Base-by-base conservation (phyloP, 495 filamentous ascomycete genomes). In the Hypoxylon fuscum region DNA sequence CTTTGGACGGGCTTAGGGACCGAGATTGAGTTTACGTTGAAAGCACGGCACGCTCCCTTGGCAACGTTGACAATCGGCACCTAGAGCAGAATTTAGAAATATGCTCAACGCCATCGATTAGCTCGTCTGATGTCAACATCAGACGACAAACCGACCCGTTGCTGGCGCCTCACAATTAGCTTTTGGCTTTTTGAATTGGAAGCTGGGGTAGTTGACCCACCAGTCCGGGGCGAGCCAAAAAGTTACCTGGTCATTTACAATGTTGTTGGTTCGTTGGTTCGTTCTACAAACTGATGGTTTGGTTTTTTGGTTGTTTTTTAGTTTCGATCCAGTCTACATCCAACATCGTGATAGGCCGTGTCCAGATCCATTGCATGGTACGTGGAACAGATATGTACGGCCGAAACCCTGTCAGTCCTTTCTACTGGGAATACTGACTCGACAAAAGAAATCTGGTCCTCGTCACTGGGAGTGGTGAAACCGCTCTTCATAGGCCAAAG, bases 391-490 rank as follows among this genome's bases (percentile, higher is more conserved):
- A n/a, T n/a, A 54, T 41, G 46, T 66, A 66, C 63, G 63, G 63
- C 63, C 63, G 63, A 66, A 56, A 66, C 63, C 63, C 63, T 61
- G 63, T 66, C 63, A 52, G 63, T 22, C 63, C 63, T 66, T 57
- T 55, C 46, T 35, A 48, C 52, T 57, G 63, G 63, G 56, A 53
- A 57, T 57, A 60, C 51, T 66, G 63, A 66, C 63, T 66, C 63
- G 57, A 61, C 38, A 47, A 43, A 21, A 56, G 45, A 43, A 21
- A 56, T 34, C 22, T 32, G 17, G 25, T 44, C 22, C 25, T 15
- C 51, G 40, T 45, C 23, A 57, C 35, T 51, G 41, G 34, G 21
- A 22, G 15, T 9, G 31, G 45, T 55, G 45, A 59, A 23, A 55
- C 44, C 18, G 5, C 37, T 42, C n/a, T 31, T 50, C 43, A 32